Evolutionary conservation across 371 early-diverging fungal genomes (phyloP).

Genomic region (Mucor indicus): DNA sequence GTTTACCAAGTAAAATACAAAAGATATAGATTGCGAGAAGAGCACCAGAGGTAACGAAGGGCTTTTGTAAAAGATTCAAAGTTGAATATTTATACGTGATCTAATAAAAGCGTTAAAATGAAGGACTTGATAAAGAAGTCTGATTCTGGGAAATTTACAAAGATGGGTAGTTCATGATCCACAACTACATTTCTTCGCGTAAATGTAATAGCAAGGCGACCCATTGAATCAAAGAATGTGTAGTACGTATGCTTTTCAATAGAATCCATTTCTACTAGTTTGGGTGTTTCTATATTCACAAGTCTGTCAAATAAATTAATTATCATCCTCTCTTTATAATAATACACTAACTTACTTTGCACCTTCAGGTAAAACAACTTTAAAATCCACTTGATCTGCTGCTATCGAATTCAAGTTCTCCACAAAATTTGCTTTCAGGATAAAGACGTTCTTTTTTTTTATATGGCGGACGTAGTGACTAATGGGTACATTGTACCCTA

Average conservation of each 20-base stretch:
- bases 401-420: conserved; percentile 59
- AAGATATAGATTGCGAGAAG: too few species aligned
- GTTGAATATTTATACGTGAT: neutral
- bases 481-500: conserved; percentile 80
- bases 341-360: conserved; percentile 56
- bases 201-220: conserved; percentile 56
- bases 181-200: conserved; percentile 59
- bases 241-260: conserved; percentile 36
- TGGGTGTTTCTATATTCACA: conserved; percentile 43
- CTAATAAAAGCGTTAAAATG: neutral
- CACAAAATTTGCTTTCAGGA: conserved; percentile 67
- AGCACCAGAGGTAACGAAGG: neutral
- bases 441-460: conserved; percentile 44
- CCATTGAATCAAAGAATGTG: conserved; percentile 70
- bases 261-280: conserved; percentile 49
- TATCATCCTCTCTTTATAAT: too few species aligned
- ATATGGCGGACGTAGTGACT: conserved; percentile 34
- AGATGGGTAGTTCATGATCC: conserved; percentile 42
- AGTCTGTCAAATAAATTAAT: conserved; percentile 20
- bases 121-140: neutral
- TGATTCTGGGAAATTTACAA: conserved; percentile 15
- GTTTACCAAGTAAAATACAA: too few species aligned
- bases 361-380: conserved; percentile 88
- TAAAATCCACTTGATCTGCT: conserved; percentile 59
- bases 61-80: neutral